Evolutionary conservation across 2,329 filamentous ascomycete genomes (phyloP), one percentile per base, ranked within the genome.

Genomic region (Fusarium cyanostomum): DNA sequence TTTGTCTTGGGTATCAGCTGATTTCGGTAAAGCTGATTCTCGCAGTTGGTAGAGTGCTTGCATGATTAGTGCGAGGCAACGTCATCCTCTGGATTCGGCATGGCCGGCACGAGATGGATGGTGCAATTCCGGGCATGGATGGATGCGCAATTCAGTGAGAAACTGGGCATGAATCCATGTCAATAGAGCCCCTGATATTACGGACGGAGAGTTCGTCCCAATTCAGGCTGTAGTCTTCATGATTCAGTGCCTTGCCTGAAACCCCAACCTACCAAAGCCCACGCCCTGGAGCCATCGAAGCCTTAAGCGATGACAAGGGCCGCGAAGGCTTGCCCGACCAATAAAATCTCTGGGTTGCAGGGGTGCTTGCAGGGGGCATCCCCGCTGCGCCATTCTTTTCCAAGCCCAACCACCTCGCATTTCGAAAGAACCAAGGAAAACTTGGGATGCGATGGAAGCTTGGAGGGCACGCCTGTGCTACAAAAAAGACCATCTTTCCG

Each of bases 311-410:
- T 27, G 42, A 15, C 28, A 44, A 16, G 15, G 42, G 16, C 27
- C 12, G 16, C 45, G 12, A 45, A 48, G 39, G 52, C 24, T 13
- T 16, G 34, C 53, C 62, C 62, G 66, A 66, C 62, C 62, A 66
- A 45, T 66, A 49, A 56, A 26, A 56, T 30, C 21, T 31, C 50
- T 28, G 45, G 37, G 21, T 16, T 45, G 21, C 62, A 66, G 62
- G 57, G 58, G 13, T 16, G 31, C 38, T 37, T 50, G 15, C 62
- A 66, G n/a, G 62, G 62, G 50, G 44, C n/a, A 54, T 55, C 52
- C 52, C 62, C 44, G 57, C 62, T 65, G 62, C 62, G 62, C 62
- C 62, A 62, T 66, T 54, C 49, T 39, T 66, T 63, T 59, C 58
- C 33, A 52, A 52, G 62, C 49, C 62, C 62, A 65, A 66, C 62